Evolutionary conservation across 2,329 filamentous ascomycete species (phyloP).

Genomic region (Pseudogymnoascus pannorum): DNA sequence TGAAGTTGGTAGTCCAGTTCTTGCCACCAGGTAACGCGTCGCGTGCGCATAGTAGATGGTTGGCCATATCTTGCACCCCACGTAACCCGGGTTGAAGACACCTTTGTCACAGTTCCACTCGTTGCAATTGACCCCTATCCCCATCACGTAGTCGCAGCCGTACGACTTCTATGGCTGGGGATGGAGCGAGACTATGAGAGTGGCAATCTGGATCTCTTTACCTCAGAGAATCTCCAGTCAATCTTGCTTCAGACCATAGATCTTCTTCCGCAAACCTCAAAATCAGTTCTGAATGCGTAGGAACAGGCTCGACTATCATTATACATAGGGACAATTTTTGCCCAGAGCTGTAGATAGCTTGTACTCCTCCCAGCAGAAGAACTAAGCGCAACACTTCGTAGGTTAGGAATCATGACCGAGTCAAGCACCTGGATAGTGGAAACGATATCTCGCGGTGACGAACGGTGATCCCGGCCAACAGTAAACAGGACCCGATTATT

Average conservation of each 20-base stretch:
- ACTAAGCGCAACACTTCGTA: background rate
- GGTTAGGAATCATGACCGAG: no score
- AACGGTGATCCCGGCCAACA: no score
- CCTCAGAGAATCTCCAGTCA: conserved; percentile 21
- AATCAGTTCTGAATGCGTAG: conserved; percentile 21
- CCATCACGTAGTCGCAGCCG: conserved; percentile 26
- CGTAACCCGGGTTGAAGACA: no score
- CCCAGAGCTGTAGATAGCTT: background rate
- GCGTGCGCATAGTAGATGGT: no score
- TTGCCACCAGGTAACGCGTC: no score
- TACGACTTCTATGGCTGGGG: conserved; percentile 25
- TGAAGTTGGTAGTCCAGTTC: no score
- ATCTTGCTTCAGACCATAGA: conserved; percentile 23
- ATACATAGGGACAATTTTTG: background rate
- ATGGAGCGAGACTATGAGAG: conserved; percentile 23
- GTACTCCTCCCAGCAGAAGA: background rate
- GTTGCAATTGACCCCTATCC: conserved; percentile 29
- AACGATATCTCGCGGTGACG: background rate
- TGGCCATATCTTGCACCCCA: no score
- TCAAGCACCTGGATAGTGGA: background rate
- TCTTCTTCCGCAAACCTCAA: conserved; percentile 27
- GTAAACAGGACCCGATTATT: no score
- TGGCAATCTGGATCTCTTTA: conserved; percentile 22
- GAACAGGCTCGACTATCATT: background rate
- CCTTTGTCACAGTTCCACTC: conserved; percentile 20